Evolutionary conservation across 352 stramenopile genomes (phyloP).

Genomic region (Phytopythium sindhum): DNA sequence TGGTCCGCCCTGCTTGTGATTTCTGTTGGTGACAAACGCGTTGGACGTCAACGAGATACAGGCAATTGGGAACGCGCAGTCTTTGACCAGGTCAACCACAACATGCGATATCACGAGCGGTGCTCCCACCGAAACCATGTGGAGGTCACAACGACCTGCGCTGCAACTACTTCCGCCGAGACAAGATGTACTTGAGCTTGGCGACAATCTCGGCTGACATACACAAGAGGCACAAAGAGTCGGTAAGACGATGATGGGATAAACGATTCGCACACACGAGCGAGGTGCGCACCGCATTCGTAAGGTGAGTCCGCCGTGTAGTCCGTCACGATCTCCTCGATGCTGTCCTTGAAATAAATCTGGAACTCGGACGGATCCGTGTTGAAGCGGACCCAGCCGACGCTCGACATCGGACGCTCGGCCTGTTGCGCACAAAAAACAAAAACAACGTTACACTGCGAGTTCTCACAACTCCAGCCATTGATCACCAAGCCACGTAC

Average conservation of each 20-base stretch:
- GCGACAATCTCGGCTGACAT: slow-evolving; percentile 80
- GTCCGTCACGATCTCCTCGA: slow-evolving; percentile 87
- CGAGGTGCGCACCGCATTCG: slow-evolving; percentile 68
- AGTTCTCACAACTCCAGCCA: not conserved
- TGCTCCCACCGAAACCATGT: not conserved
- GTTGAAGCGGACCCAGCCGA: slow-evolving; percentile 86
- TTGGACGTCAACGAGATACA: not conserved
- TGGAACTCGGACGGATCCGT: slow-evolving; percentile 83
- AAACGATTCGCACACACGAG: not conserved
- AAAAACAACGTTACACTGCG: slow-evolving; percentile 2
- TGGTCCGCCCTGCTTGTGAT: not conserved
- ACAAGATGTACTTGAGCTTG: slow-evolving; percentile 90
- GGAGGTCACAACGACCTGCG: not conserved
- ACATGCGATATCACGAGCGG: not conserved
- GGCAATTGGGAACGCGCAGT: not conserved
- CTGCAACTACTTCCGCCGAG: slow-evolving; percentile 56
- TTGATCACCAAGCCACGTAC: slow-evolving; percentile 37
- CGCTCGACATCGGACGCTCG: slow-evolving; percentile 81
- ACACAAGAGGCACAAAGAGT: slow-evolving; percentile 8
- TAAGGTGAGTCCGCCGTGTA: slow-evolving; percentile 89
- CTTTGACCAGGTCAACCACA: not conserved
- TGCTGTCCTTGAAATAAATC: slow-evolving; percentile 88
- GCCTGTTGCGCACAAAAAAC: slow-evolving; percentile 31
- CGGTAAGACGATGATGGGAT: slow-evolving; percentile 4
- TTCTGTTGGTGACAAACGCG: not conserved